Evolutionary conservation across 192 early-diverging fungal species (phyloP).

Genomic region (Gryganskiella cystojenkinii): DNA sequence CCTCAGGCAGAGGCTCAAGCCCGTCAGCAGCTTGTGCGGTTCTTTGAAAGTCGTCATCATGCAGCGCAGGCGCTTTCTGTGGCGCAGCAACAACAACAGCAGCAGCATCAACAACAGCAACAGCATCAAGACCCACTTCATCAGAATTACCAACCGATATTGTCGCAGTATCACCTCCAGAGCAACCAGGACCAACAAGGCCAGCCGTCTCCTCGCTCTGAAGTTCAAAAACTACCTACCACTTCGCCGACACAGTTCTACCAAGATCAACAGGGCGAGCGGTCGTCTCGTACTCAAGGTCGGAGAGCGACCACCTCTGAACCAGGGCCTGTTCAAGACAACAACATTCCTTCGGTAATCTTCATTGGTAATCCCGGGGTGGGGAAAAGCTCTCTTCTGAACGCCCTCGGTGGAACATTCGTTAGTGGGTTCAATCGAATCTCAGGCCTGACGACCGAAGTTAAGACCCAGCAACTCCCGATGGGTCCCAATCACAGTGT

Average conservation of each 20-base stretch:
- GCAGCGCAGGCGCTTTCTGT: slow-evolving; percentile 5
- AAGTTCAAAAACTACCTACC: too few relatives aligned
- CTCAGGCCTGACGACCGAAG: neutral
- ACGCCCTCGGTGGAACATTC: neutral
- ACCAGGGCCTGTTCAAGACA: too few relatives aligned
- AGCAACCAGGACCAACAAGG: too few relatives aligned
- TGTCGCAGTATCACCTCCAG: too few relatives aligned
- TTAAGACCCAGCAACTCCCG: neutral
- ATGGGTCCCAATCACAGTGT: neutral
- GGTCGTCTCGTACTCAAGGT: too few relatives aligned
- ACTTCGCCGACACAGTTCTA: too few relatives aligned
- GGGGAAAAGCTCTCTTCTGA: slow-evolving; percentile 1
- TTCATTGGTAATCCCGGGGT: slow-evolving; percentile 1
- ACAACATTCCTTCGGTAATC: neutral
- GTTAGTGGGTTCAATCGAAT: neutral
- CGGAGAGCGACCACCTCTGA: too few relatives aligned
- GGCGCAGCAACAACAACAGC: slow-evolving; percentile 20
- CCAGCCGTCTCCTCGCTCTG: too few relatives aligned
- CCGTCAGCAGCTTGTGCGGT: slow-evolving; percentile 49
- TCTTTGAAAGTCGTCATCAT: slow-evolving; percentile 53
- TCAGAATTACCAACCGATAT: too few relatives aligned
- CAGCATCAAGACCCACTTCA: too few relatives aligned
- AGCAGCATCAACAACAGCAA: too few relatives aligned
- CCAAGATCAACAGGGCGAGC: too few relatives aligned
- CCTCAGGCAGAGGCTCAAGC: slow-evolving; percentile 44